phyloP scores from a whole-genome alignment of 768 basidiomycete genomes.

The Russula vinacea region DNA sequence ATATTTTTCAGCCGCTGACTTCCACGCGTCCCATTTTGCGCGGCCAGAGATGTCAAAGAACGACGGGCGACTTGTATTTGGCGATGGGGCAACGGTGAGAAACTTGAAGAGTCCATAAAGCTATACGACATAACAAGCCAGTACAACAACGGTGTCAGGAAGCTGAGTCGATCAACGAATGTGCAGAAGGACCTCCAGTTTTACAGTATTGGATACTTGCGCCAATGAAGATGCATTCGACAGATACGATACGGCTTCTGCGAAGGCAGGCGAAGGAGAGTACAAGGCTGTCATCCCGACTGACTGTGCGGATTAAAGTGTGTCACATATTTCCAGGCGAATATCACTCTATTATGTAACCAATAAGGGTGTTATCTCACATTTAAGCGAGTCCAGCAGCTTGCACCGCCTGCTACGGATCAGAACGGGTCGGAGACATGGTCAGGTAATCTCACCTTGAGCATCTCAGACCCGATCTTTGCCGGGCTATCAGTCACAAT shows the following conservation, averaged over 20 bases:
- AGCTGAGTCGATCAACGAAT: conserved; percentile 22
- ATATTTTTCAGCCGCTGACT: conserved; percentile 48
- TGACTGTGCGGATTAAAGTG: conserved; percentile 4
- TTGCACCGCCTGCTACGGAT: conserved; percentile 62
- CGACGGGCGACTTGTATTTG: conserved; percentile 59
- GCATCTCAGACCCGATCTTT: conserved; percentile 86
- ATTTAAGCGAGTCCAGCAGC: conserved; percentile 65
- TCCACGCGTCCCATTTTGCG: conserved; percentile 90
- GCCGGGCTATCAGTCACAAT: conserved; percentile 95
- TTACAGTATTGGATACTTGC: conserved; percentile 56
- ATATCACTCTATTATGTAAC: conserved; percentile 42
- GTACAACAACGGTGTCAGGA: conserved; percentile 26
- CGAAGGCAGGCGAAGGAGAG: conserved; percentile 45
- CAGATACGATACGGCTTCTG: conserved; percentile 61
- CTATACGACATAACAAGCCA: conserved; percentile 39
- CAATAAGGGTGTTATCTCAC: conserved; percentile 25
- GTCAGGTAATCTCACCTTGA: conserved; percentile 57
- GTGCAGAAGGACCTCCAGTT: conserved; percentile 64
- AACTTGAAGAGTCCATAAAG: conserved; percentile 84
- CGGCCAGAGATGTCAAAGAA: conserved; percentile 76
- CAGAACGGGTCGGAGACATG: conserved; percentile 6
- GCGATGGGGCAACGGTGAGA: conserved; percentile 56
- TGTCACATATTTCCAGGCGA: conserved; percentile 20
- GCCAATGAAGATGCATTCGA: conserved; percentile 53
- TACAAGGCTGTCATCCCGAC: conserved; percentile 31